Evolutionary conservation across 129 eudicot genomes (phyloP), one percentile per base, ranked within the genome.

Genomic region (Flaveria sonorensis): DNA sequence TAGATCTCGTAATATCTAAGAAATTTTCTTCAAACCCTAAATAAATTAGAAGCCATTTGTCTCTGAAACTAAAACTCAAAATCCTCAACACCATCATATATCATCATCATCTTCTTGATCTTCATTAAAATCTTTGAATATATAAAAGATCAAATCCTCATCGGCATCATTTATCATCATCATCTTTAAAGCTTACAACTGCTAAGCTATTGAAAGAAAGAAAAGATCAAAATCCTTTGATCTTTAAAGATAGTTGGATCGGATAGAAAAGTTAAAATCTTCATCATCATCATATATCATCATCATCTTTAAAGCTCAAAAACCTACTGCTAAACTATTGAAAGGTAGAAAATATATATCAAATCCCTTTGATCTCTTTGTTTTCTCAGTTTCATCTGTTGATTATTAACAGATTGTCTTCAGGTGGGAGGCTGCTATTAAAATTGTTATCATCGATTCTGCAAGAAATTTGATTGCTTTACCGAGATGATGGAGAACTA

Each of bases 21-120:
- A 53, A 53, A 53, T 53, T 53, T 53, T 18, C 61, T 18, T 53
- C 61, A 55, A 55, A 55, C 62, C 61, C 62, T 55, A 55, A 55
- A 18, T 19, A 18, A n/a, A 55, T 36, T 36, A 36, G 13, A 55
- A 55, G 11, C 62, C 62, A 55, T 9, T 2, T 19, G 26, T 19
- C 2, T 18, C 20, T 55, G 28, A 55, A 55, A 55, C 1, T 1
- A 55, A 55, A 55, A 1, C 28, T 19, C 12, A 55, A 19, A 55
- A 55, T 9, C 28, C 12, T 7, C 56, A 50, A 15, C 56, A 50
- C 15, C n/a, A 13, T 16, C 62, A 7, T 53, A 28, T 28, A 28
- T 53, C 24, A n/a, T 52, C 23, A 1, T 52, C 60, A 0, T 18
- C 23, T 6, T 52, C 21, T 3, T 3, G 23, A 18, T 55, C 62